phyloP scores from a whole-genome alignment of 352 stramenopile genomes.

The Achlya hypogyna region DNA sequence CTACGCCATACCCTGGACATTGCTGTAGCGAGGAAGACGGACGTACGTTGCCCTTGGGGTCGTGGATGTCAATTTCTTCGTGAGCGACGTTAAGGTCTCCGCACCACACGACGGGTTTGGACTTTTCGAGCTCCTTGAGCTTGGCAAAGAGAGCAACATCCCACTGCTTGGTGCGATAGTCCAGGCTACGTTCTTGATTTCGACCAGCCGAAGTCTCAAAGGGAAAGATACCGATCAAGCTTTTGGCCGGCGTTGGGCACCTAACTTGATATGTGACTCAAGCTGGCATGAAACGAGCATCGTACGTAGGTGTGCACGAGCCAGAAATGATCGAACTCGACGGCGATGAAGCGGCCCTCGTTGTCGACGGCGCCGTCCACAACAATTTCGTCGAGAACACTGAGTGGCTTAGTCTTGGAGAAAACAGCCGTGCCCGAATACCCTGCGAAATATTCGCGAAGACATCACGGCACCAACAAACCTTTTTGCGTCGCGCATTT shows the following conservation, averaged over 20 bases:
- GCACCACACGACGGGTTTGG: constrained; percentile 77
- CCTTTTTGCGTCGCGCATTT: constrained; percentile 65
- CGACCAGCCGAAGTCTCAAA: background rate
- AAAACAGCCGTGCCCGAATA: constrained; percentile 69
- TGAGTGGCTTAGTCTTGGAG: constrained; percentile 61
- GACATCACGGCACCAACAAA: too few relatives aligned
- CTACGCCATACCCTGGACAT: constrained; percentile 17
- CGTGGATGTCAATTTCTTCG: constrained; percentile 83
- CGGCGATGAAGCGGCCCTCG: constrained; percentile 69
- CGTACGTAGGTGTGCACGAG: constrained; percentile 74
- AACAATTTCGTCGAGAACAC: constrained; percentile 55
- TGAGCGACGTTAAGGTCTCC: constrained; percentile 80
- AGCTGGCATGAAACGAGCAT: background rate
- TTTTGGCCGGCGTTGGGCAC: constrained; percentile 64
- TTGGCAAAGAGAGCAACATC: constrained; percentile 60
- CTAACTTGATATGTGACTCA: constrained; percentile 9
- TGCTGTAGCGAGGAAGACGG: background rate
- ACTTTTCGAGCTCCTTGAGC: constrained; percentile 46
- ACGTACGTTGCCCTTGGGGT: constrained; percentile 68
- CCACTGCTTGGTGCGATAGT: constrained; percentile 67
- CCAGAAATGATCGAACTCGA: constrained; percentile 70
- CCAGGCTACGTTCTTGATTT: constrained; percentile 23
- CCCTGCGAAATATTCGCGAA: constrained; percentile 17
- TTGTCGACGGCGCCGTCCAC: constrained; percentile 33
- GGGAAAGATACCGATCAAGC: constrained; percentile 34